phyloP scores from a whole-genome alignment of 306 rosid species.

The Oemleria cerasiformis region DNA sequence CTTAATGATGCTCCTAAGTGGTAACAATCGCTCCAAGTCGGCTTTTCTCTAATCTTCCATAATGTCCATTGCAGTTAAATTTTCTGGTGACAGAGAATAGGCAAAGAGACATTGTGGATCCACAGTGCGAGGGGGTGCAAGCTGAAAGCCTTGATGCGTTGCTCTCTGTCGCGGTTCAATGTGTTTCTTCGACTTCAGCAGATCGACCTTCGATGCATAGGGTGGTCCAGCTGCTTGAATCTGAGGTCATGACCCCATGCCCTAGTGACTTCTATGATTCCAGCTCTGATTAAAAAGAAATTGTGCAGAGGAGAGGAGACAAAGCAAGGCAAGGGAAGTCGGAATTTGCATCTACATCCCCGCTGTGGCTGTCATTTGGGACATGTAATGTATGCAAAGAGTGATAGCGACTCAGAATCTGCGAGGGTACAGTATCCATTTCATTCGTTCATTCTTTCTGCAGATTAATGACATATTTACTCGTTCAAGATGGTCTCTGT shows the following conservation, averaged over 20 bases:
- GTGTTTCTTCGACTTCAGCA: constrained; percentile 87
- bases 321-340: not conserved
- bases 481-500: not conserved
- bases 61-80: constrained; percentile 60
- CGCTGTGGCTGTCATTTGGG: constrained; percentile 11
- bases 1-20: not conserved
- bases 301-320: not conserved
- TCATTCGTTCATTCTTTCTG: constrained; percentile 41
- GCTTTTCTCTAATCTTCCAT: constrained; percentile 29
- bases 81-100: constrained; percentile 79
- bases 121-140: constrained; percentile 82
- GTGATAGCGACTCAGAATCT: constrained; percentile 26
- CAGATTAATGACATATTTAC: constrained; percentile 21
- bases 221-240: constrained; percentile 88
- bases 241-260: constrained; percentile 97
- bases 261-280: constrained; percentile 94
- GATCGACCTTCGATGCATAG: constrained; percentile 98
- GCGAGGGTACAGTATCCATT: constrained; percentile 24
- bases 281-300: constrained; percentile 55
- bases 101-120: constrained; percentile 76
- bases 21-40: not conserved
- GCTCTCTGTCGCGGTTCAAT: constrained; percentile 77
- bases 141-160: constrained; percentile 85
- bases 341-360: constrained; percentile 24
- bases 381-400: constrained; percentile 26